Percentiles rank a stretch among this genome's conserved stretches.
Evolutionary conservation across 345 rosid species (phyloP).

Genomic region (Mallotus nudiflorus): DNA sequence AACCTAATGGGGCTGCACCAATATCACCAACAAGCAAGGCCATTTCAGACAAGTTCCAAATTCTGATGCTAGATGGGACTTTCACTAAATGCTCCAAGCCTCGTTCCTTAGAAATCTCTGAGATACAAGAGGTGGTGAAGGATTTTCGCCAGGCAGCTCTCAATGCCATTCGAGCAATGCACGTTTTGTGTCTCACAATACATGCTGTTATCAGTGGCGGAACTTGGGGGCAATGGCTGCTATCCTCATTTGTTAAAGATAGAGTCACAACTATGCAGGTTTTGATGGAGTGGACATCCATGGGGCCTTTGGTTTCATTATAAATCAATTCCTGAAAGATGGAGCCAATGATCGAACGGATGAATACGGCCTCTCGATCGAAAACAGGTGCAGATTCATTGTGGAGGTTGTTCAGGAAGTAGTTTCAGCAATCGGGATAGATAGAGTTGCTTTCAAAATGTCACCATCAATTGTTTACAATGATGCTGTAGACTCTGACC

Average conservation of each 20-base stretch:
- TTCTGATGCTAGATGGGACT: slow-evolving; percentile 62
- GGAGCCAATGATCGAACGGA: slow-evolving; percentile 76
- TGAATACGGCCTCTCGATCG: slow-evolving; percentile 69
- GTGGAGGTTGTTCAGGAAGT: slow-evolving; percentile 58
- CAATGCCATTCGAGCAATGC: slow-evolving; percentile 69
- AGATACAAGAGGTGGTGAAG: slow-evolving; percentile 53
- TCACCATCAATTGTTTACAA: slow-evolving; percentile 82
- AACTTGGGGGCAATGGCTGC: too few species aligned
- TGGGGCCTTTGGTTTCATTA: slow-evolving; percentile 83
- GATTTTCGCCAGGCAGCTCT: slow-evolving; percentile 57
- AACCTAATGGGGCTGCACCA: slow-evolving; percentile 70
- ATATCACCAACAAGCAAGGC: slow-evolving; percentile 67
- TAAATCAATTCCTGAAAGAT: slow-evolving; percentile 79
- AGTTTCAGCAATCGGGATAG: slow-evolving; percentile 50
- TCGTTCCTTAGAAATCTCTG: slow-evolving; percentile 41
- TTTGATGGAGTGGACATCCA: slow-evolving; percentile 90
- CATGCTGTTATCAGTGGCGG: not conserved
- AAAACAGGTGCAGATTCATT: slow-evolving; percentile 69
- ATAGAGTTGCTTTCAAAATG: slow-evolving; percentile 61
- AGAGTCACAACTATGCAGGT: slow-evolving; percentile 38
- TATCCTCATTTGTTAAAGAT: too few species aligned
- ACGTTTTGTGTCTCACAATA: too few species aligned
- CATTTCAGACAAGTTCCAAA: slow-evolving; percentile 60
- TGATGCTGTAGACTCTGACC: slow-evolving; percentile 75
- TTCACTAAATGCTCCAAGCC: slow-evolving; percentile 50